Evolutionary conservation across 768 basidiomycete species (phyloP), one percentile per base, ranked within the genome.

Genomic region (Boletus reticulatus): DNA sequence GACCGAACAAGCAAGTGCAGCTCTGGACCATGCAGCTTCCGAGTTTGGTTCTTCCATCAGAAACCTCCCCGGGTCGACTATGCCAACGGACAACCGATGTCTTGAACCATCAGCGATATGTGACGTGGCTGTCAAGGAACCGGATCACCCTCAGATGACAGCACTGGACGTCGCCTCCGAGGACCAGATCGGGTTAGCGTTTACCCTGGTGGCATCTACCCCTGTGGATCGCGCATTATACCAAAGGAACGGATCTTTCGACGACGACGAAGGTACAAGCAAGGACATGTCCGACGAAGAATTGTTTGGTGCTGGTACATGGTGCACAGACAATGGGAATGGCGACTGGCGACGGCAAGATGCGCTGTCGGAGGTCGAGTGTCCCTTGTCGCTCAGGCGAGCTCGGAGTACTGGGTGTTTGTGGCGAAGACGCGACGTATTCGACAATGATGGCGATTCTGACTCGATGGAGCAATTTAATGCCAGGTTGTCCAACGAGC

Each of bases 391-490:
- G 6, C 58, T 50, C 36, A 38, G 48, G 42, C 55, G 50, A 14
- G 38, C 34, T 0, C 34, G 22, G 14, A 57, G 59, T 24, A 22
- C 14, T 1, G 46, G 34, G 6, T 16, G 45, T 41, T n/a, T 53
- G 19, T 17, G 9, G 20, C 19, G 17, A 22, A 54, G 42, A 47
- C 48, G 7, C 29, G 44, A 50, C n/a, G 9, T 36, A 6, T 42
- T 43, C 10, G 51, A 47, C 1, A 42, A 64, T 4, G 43, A 34
- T 17, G 49, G 50, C 24, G 57, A 56, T 52, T 50, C 43, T 17
- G 52, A 48, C 29, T 53, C 48, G 66, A 42, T 41, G 2, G 56
- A 59, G 16, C 55, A 58, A 29, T 57, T 66, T 20, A 16, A 57
- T 6, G 52, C 50, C 0, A 48, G 50, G 12, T 10, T 62, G 16